Conservation (phyloP, 2,329 filamentous ascomycete species). For the Grosmannia clavigera region DNA sequence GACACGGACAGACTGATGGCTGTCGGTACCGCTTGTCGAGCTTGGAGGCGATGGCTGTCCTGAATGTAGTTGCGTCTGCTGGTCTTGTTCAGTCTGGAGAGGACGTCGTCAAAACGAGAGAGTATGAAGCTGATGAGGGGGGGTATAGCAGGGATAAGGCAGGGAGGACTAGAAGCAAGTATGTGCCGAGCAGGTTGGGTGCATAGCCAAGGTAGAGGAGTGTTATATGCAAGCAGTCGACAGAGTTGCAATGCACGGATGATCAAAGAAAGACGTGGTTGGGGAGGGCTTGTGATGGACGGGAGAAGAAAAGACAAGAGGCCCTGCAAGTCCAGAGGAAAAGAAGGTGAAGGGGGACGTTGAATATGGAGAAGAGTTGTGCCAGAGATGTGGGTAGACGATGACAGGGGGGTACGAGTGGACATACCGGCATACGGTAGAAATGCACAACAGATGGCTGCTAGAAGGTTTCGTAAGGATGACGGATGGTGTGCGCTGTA, state of each 20-base stretch:
- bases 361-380: neutral
- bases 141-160: neutral
- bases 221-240: neutral
- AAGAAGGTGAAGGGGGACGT: neutral
- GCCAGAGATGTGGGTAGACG: neutral
- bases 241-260: neutral
- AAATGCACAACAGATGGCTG: constrained; percentile 1
- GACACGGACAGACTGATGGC: neutral
- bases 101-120: neutral
- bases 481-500: neutral
- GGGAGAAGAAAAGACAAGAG: neutral
- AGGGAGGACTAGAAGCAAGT: neutral
- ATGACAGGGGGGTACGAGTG: neutral
- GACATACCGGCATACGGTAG: neutral
- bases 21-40: neutral
- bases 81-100: neutral
- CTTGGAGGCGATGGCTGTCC: neutral
- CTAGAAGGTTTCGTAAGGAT: neutral
- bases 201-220: neutral
- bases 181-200: neutral
- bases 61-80: neutral
- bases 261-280: neutral
- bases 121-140: neutral
- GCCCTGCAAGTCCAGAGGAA: neutral
- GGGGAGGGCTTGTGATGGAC: neutral